Base-by-base conservation (phyloP, 139 green algal species). In the Chlamydomonas eustigma region DNA sequence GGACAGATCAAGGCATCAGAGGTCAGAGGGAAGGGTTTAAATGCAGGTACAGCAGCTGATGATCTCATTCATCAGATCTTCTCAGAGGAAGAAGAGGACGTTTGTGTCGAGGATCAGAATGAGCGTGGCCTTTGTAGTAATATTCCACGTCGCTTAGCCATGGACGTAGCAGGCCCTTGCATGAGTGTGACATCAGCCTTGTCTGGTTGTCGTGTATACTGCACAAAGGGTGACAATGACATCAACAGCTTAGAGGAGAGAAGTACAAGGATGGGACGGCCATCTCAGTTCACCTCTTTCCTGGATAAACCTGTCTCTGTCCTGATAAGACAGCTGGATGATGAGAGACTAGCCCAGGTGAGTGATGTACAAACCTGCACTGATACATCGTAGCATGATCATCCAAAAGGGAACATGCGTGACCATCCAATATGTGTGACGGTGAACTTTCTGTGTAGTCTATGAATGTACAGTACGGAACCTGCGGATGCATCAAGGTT, bases 201-300 rank as follows among this genome's bases (percentile, higher is more conserved):
- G 37, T 39, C 72, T 4, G 72, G 72, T 51, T 24, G 37, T 30
- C 50, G 72, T 2, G 72, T 71, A 51, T 71, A 77, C 72, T 77
- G 72, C 72, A 35, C 44, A 3, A 68, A 58, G 50, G 31, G 4
- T n/a, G 5, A 37, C 18, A 6, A n/a, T n/a, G n/a, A n/a, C n/a
- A n/a, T n/a, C n/a, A n/a, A n/a, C n/a, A n/a, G n/a, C n/a, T 18
- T 63, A 63, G 18, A 24, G 18, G 50, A 30, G 50, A 30, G 50
- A 30, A 24, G 24, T 63, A 24, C 50, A 63, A 18, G 50, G 50
- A 18, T 63, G 50, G 50, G 22, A 63, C 50, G 24, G 50, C 22
- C 24, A 24, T 63, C 22, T 63, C 22, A 30, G 50, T 63, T 18
- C 24, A 24, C 24, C 22, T 63, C 22, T 63, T 18, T 75, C n/a